Evolutionary conservation across 345 rosid species (phyloP), one percentile per base, ranked within the genome.

Genomic region (Eucalyptus regnans): DNA sequence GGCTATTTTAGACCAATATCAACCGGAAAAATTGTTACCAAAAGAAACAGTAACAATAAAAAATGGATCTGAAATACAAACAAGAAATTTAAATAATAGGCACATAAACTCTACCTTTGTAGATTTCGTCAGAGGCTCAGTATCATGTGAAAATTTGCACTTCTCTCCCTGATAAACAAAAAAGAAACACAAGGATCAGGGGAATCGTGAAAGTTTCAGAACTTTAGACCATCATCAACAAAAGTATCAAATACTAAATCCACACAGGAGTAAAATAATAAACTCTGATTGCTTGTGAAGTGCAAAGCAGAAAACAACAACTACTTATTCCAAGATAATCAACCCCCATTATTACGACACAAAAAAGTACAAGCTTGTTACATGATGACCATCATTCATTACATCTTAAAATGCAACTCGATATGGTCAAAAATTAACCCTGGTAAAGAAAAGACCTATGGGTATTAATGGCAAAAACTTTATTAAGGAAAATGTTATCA

Each of bases 121-220:
- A 86, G 95, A 96, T 93, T 97, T 97, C 81, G 99, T 97, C 93
- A 95, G 88, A 83, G 99, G 99, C 60, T 83, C 92, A 6, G 92
- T 89, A 91, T 96, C 99, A 92, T 97, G 99, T 71, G 99, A 97
- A 91, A 93, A 96, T 88, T 94, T 96, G 96, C 99, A 97, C 71
- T 94, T 91, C 43, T 95, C 95, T 80, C 96, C 98, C 99, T 97
- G 95, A 88, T 43, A 83, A 89, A 88, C 33, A 88, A 87, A 64
- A 86, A 80, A 56, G 27, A 88, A 91, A 60, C 86, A 60, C 31
- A 56, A 51, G 29, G 43, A 49, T 89, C 49, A 48, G 88, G 46
- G 25, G 62, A 62, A 54, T n/a, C 54, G 49, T 16, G 60, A 86
- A 64, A 87, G 48, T 80, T 44, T 50, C 15, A 16, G 25, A 71